Conservation (phyloP, 2,329 filamentous ascomycete species). For the Colletotrichum paranaense region DNA sequence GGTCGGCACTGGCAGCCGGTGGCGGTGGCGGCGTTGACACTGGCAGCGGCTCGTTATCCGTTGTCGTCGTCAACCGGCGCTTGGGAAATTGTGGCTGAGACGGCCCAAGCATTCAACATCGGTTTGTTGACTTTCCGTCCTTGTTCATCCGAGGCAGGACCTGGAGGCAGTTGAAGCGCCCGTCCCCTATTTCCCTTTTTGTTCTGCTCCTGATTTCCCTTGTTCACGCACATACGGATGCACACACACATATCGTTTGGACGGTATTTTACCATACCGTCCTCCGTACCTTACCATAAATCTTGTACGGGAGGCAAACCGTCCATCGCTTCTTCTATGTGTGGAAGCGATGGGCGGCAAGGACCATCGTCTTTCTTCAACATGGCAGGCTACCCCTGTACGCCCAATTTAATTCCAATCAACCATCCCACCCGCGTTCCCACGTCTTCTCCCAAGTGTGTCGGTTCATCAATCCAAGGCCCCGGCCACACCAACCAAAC, state of each 20-base stretch:
- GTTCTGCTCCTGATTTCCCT: background rate
- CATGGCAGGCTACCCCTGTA: constrained; percentile 1
- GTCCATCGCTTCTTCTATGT: background rate
- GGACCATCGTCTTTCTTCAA: constrained; percentile 2
- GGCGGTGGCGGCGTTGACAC: background rate
- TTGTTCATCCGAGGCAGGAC: background rate
- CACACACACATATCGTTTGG: background rate
- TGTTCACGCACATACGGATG: background rate
- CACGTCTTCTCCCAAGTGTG: background rate
- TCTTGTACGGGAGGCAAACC: background rate
- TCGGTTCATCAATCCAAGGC: background rate
- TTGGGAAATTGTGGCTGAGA: background rate
- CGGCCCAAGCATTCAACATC: background rate
- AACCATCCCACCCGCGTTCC: background rate
- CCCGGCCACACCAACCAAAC: constrained; percentile 7
- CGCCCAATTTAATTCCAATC: constrained; percentile 5
- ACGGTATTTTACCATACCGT: background rate
- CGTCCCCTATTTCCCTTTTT: background rate
- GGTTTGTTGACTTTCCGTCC: background rate
- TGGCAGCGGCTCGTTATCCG: background rate
- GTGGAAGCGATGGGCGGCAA: background rate
- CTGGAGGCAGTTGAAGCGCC: background rate
- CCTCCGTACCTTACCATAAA: background rate
- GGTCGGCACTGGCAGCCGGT: background rate
- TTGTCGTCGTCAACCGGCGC: background rate